phyloP scores from a whole-genome alignment of 257 asterid species.

The Ilex asprella region DNA sequence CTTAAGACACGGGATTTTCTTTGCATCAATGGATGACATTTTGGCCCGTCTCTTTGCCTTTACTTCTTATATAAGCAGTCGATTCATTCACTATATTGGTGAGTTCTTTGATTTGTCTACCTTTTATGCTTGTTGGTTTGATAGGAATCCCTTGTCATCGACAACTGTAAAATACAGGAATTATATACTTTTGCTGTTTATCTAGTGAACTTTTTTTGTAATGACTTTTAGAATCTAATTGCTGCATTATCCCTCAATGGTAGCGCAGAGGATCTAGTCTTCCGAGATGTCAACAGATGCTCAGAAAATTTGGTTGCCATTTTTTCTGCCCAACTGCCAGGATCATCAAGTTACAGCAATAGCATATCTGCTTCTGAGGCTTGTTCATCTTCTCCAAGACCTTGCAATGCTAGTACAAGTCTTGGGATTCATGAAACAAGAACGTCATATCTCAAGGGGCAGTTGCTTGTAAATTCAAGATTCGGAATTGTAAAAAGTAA shows the following conservation, averaged over 20 bases:
- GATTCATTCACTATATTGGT: constrained; percentile 59
- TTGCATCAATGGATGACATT: constrained; percentile 52
- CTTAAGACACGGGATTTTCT: constrained; percentile 22
- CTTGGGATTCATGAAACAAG: constrained; percentile 25
- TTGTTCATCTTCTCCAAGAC: constrained; percentile 39
- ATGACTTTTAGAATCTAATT: constrained; percentile 13
- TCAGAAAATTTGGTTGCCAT: constrained; percentile 31
- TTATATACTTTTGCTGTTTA: too few relatives aligned
- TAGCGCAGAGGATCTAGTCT: constrained; percentile 56
- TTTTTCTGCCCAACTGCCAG: constrained; percentile 29
- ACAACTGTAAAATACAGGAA: constrained; percentile 5
- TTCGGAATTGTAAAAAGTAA: constrained; percentile 42
- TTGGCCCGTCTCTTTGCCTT: constrained; percentile 61
- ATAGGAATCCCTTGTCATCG: constrained; percentile 3
- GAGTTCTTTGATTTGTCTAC: constrained; percentile 14
- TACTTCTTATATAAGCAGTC: constrained; percentile 44
- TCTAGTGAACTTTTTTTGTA: constrained; percentile 1
- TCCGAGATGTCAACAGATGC: constrained; percentile 43
- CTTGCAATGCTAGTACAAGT: constrained; percentile 24
- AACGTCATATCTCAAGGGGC: constrained; percentile 25
- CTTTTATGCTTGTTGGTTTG: not conserved
- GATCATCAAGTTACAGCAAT: constrained; percentile 19
- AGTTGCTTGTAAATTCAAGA: constrained; percentile 34
- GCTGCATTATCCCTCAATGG: constrained; percentile 5
- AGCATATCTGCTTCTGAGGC: constrained; percentile 20